Evolutionary conservation across 257 asterid genomes (phyloP).

Genomic region (Leptodermis oblonga): DNA sequence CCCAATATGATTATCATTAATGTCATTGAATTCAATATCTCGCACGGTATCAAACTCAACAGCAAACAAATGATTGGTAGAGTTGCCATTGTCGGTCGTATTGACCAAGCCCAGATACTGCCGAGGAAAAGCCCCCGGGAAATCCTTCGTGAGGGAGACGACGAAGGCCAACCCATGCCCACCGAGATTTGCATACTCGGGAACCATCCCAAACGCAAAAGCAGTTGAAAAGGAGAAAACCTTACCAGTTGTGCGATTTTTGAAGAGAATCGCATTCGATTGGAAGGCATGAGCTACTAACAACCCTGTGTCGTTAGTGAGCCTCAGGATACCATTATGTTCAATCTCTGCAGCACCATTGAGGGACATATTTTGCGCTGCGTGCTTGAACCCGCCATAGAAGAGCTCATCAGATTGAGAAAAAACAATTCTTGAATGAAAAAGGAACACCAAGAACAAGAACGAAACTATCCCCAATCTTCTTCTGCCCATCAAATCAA

Average conservation of each 20-base stretch:
- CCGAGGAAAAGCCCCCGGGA: conserved; percentile 44
- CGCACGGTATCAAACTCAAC: conserved; percentile 68
- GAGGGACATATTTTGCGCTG: conserved; percentile 25
- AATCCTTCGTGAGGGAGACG: conserved; percentile 29
- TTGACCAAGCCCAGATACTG: conserved; percentile 61
- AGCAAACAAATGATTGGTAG: conserved; percentile 61
- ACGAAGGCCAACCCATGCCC: conserved; percentile 75
- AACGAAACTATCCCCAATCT: conserved; percentile 3
- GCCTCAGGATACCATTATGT: conserved; percentile 45
- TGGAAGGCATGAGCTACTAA: conserved; percentile 58
- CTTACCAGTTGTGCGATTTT: conserved; percentile 36
- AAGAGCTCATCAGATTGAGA: conserved; percentile 39
- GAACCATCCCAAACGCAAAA: conserved; percentile 64
- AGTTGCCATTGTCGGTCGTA: conserved; percentile 35
- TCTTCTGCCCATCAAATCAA: conserved; percentile 44
- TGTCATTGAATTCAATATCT: conserved; percentile 47
- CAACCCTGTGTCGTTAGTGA: conserved; percentile 38
- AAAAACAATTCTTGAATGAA: conserved; percentile 28
- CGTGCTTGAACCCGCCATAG: conserved; percentile 44
- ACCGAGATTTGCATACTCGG: conserved; percentile 43
- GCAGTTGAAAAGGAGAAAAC: conserved; percentile 57
- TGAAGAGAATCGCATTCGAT: conserved; percentile 39
- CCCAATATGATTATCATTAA: conserved; percentile 71
- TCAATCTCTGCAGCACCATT: conserved; percentile 49
- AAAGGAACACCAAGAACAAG: conserved; percentile 14